phyloP scores from a whole-genome alignment of 306 rosid genomes.

The Fagus crenata region DNA sequence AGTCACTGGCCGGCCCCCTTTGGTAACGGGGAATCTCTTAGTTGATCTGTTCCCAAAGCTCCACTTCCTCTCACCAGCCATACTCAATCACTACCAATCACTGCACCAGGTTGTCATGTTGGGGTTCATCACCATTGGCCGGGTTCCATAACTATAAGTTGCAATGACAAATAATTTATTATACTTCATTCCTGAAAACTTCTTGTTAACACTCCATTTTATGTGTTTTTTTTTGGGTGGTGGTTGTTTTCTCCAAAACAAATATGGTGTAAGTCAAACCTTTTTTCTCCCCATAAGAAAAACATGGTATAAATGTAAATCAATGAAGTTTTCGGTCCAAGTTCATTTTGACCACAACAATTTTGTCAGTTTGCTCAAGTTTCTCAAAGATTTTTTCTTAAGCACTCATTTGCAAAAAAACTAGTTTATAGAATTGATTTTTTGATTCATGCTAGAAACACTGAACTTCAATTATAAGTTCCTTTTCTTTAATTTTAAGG shows the following conservation, averaged over 20 bases:
- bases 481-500: slow-evolving; percentile 17
- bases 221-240: neutral
- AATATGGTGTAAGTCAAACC: neutral
- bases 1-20: neutral
- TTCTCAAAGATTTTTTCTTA: neutral
- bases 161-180: neutral
- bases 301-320: neutral
- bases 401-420: neutral
- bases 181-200: neutral
- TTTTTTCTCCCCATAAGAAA: neutral
- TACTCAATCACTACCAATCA: neutral
- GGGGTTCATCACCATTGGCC: neutral
- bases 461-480: neutral
- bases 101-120: neutral
- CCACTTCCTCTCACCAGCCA: neutral
- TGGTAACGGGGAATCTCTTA: neutral
- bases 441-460: neutral
- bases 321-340: neutral
- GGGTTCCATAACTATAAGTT: neutral
- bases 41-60: neutral
- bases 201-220: neutral
- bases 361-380: slow-evolving; percentile 1
- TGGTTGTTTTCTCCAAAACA: neutral
- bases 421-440: neutral
- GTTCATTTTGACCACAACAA: neutral